Evolutionary conservation across 2,329 filamentous ascomycete species (phyloP).

Genomic region (Paraphoma sp.): DNA sequence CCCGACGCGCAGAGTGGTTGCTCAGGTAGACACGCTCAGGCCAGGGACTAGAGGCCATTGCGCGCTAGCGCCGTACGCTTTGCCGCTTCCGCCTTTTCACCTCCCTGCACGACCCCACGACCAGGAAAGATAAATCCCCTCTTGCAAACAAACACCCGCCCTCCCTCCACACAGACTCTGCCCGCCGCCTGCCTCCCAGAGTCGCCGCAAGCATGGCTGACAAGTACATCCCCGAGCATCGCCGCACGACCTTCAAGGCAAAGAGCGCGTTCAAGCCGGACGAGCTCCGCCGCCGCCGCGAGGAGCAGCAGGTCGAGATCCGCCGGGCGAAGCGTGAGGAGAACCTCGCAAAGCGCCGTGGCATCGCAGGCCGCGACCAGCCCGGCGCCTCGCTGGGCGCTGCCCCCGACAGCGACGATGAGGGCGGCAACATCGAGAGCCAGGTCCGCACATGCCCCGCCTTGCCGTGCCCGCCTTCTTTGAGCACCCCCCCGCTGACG

Average conservation of each 20-base stretch:
- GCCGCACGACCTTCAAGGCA: slow-evolving; percentile 98
- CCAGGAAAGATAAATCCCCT: slow-evolving; percentile 38
- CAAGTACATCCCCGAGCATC: slow-evolving; percentile 99
- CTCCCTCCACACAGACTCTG: slow-evolving; percentile 21
- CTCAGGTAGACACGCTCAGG: slow-evolving; percentile 19
- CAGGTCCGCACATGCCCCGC: slow-evolving; percentile 71
- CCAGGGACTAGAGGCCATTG: slow-evolving; percentile 15
- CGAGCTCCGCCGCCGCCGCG: slow-evolving; percentile 95
- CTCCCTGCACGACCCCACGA: slow-evolving; percentile 39
- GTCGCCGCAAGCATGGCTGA: slow-evolving; percentile 79
- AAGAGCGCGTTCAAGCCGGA: slow-evolving; percentile 99
- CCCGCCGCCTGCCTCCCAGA: slow-evolving; percentile 20
- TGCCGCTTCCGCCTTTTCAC: slow-evolving; percentile 47
- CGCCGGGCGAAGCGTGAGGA: slow-evolving; percentile 98
- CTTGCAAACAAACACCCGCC: slow-evolving; percentile 40
- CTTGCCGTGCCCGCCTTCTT: slow-evolving; percentile 9
- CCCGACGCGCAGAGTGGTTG: slow-evolving; percentile 11
- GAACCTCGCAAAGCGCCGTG: slow-evolving; percentile 97
- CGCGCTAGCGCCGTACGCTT: slow-evolving; percentile 27
- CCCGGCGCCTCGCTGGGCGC: slow-evolving; percentile 84
- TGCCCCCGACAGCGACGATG: slow-evolving; percentile 96
- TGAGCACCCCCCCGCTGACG: slow-evolving; percentile 20
- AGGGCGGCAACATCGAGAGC: slow-evolving; percentile 90
- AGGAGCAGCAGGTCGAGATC: slow-evolving; percentile 99
- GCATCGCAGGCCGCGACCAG: slow-evolving; percentile 78